phyloP scores from a whole-genome alignment of 352 stramenopile genomes.

The Globisporangium heterothallicum region DNA sequence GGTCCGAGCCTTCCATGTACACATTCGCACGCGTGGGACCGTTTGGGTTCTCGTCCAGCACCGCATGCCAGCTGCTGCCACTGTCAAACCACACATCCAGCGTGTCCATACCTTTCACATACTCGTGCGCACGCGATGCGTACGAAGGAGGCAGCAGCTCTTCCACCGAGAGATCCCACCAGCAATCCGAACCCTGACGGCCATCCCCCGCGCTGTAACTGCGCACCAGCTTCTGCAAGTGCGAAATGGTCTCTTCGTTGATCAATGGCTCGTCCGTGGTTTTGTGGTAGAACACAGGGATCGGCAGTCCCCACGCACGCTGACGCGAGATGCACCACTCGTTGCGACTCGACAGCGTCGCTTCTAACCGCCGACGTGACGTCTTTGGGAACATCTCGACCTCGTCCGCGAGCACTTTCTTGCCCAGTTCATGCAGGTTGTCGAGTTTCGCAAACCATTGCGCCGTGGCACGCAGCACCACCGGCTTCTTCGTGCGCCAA shows the following conservation, averaged over 20 bases:
- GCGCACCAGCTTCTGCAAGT: constrained; percentile 68
- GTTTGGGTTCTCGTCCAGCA: constrained; percentile 52
- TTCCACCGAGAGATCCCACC: constrained; percentile 88
- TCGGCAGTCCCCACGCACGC: constrained; percentile 96
- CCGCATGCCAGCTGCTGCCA: constrained; percentile 72
- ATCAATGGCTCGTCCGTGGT: constrained; percentile 88
- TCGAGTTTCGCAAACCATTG: constrained; percentile 99
- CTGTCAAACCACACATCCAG: constrained; percentile 99
- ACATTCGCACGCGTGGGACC: constrained; percentile 88
- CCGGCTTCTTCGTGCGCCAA: constrained; percentile 98
- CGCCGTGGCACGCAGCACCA: constrained; percentile 96
- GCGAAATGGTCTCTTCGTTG: constrained; percentile 86
- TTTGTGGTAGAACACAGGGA: constrained; percentile 97
- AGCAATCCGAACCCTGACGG: constrained; percentile 93
- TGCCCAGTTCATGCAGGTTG: constrained; percentile 83
- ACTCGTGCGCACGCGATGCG: constrained; percentile 79
- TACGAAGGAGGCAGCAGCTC: constrained; percentile 64
- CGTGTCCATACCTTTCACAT: constrained; percentile 95
- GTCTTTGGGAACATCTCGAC: constrained; percentile 92
- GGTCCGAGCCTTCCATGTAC: constrained; percentile 96
- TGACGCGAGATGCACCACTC: constrained; percentile 99
- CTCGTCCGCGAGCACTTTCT: constrained; percentile 40
- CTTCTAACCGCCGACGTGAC: constrained; percentile 76
- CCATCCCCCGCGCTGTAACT: constrained; percentile 35
- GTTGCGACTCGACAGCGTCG: constrained; percentile 84